These are phyloP conservation scores for Fusarium sp. DNA, from an alignment of 2,329 filamentous ascomycete genomes.

Conservation along the genomic window DNA sequence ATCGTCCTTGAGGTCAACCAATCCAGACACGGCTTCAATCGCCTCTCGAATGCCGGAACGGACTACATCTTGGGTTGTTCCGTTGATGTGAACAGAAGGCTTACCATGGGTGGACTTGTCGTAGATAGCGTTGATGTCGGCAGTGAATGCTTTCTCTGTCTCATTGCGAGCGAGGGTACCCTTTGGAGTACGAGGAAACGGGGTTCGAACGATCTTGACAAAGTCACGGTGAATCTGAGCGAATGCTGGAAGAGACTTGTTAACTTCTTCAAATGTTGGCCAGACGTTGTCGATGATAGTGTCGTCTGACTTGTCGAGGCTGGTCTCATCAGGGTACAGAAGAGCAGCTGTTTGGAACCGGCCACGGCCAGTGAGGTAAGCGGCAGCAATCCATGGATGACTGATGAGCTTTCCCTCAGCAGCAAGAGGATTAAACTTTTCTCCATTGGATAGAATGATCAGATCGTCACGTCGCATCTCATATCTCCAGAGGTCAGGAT, in stretches of 20 bases:
- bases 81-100: neutral
- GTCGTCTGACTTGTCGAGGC: neutral
- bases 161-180: neutral
- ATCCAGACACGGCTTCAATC: neutral
- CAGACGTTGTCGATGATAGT: neutral
- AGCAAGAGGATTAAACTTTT: neutral
- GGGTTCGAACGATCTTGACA: neutral
- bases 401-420: neutral
- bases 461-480: neutral
- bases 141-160: neutral
- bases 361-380: neutral
- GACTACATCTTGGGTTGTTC: neutral
- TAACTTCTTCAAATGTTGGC: neutral
- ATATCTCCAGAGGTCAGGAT: neutral
- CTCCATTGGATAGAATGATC: neutral
- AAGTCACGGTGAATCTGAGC: neutral
- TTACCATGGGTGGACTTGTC: neutral
- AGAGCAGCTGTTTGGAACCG: neutral
- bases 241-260: neutral
- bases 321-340: neutral
- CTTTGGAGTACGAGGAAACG: neutral
- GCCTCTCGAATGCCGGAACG: neutral
- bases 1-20: neutral
- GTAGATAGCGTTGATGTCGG: neutral
- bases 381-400: neutral